Evolutionary conservation across 75 land plant species (phyloP), one percentile per base, ranked within the genome.

Genomic region (Azolla pinnata): DNA sequence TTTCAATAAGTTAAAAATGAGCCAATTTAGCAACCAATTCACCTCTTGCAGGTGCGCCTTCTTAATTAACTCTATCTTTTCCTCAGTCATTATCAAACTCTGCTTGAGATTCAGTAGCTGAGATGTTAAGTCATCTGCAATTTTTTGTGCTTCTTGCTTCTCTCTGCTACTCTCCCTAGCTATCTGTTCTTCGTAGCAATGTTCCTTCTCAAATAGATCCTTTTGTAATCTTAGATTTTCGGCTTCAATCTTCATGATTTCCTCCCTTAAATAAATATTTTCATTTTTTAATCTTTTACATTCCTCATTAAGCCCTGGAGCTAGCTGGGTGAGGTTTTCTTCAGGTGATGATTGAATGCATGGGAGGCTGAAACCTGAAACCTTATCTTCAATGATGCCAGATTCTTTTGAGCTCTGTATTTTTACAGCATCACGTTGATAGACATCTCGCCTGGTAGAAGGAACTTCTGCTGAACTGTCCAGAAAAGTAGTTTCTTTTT

Each of bases 131-230:
- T 69, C 67, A 9, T 51, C 47, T 21, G 62, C 57, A 31, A 61
- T 21, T 42, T 31, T 30, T 54, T 69, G 64, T 53, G 71, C 65
- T 30, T 59, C 70, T 29, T 50, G 56, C 51, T 45, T 67, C 31
- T 67, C 70, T 14, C 24, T 29, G 8, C 26, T 27, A 50, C 47
- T 47, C 17, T 60, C 54, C 9, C 52, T 59, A 17, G 42, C 4
- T 2, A 47, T 14, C 31, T 29, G 52, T 4, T 44, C 34, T 2
- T 60, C 52, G 29, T 47, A 19, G 2, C 24, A 48, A 23, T 50
- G 44, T 31, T 67, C 70, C 20, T 18, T 34, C 14, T 67, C 70
- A 4, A 50, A 60, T 19, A 67, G 30, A 1, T 60, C 64, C 27
- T 67, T 60, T 29, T 67, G 56, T 5, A 60, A n/a, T 12, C 28